Conservation (phyloP, 1,284 basidiomycete genomes). For the Ganoderma multipileum region DNA sequence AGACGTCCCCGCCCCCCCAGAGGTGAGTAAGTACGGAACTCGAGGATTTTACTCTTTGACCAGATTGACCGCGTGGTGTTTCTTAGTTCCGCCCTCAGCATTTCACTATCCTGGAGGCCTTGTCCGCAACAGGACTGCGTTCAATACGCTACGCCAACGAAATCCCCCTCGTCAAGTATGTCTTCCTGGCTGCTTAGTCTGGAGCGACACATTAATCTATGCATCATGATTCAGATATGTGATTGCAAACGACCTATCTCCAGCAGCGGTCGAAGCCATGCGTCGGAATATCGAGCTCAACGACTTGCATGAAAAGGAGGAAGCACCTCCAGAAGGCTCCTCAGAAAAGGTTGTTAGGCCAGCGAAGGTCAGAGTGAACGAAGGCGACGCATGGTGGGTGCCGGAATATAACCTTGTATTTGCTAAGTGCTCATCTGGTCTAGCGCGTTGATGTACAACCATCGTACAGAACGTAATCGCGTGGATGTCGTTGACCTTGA, state of each 20-base stretch:
- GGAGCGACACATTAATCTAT: slow-evolving; percentile 10
- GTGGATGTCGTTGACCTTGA: slow-evolving; percentile 98
- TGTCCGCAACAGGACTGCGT: slow-evolving; percentile 94
- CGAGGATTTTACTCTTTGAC: not conserved
- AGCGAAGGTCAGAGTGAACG: slow-evolving; percentile 82
- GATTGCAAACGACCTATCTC: slow-evolving; percentile 93
- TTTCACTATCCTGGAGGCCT: slow-evolving; percentile 90
- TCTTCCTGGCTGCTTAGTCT: not conserved
- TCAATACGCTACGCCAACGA: slow-evolving; percentile 98
- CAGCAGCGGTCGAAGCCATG: slow-evolving; percentile 88
- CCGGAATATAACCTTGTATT: too few species aligned
- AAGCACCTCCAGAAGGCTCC: slow-evolving; percentile 25
- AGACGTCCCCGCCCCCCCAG: not conserved
- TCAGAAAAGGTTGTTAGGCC: slow-evolving; percentile 34
- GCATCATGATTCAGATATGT: slow-evolving; percentile 65
- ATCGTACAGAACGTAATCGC: slow-evolving; percentile 74
- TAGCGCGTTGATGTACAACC: slow-evolving; percentile 91
- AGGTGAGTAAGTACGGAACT: not conserved
- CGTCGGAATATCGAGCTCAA: slow-evolving; percentile 91
- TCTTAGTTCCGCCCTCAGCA: slow-evolving; percentile 54
- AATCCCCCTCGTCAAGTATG: slow-evolving; percentile 87
- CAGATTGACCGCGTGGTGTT: too few species aligned
- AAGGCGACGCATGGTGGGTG: slow-evolving; percentile 90
- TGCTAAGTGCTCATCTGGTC: not conserved
- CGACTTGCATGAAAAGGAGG: slow-evolving; percentile 60